phyloP scores from a whole-genome alignment of 108 stramenopile genomes.

The Cyclostephanos invisitatus region DNA sequence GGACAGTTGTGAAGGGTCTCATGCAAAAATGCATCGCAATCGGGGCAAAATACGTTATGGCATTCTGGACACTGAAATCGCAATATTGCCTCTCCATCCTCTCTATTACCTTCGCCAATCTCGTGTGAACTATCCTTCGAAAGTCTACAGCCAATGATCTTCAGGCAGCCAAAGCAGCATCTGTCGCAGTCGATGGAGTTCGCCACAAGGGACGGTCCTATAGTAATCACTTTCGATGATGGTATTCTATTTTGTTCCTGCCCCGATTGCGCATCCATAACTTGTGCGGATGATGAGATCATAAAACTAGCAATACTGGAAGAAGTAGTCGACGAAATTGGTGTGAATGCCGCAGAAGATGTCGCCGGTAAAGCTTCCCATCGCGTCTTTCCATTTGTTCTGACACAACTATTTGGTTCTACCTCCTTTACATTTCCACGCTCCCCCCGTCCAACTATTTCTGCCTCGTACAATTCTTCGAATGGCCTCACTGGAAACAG shows the following conservation, averaged over 20 bases:
- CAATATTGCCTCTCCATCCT: slow-evolving; percentile 39
- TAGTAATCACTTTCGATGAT: slow-evolving; percentile 40
- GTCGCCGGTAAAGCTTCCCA: slow-evolving; percentile 30
- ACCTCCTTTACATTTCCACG: not conserved
- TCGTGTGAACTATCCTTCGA: slow-evolving; percentile 9
- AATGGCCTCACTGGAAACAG: slow-evolving; percentile 91
- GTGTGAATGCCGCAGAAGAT: slow-evolving; percentile 44
- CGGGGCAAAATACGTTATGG: slow-evolving; percentile 80
- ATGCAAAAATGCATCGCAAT: slow-evolving; percentile 89
- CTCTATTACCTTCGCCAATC: slow-evolving; percentile 8
- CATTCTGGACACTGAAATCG: slow-evolving; percentile 88
- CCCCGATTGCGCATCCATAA: slow-evolving; percentile 3
- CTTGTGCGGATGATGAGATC: slow-evolving; percentile 30
- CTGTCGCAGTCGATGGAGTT: slow-evolving; percentile 50
- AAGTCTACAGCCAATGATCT: slow-evolving; percentile 49
- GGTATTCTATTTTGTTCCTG: slow-evolving; percentile 7
- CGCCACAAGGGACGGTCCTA: slow-evolving; percentile 41
- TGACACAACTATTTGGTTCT: slow-evolving; percentile 30
- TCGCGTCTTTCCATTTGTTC: slow-evolving; percentile 44
- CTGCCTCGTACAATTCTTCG: slow-evolving; percentile 55
- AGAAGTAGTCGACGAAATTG: slow-evolving; percentile 28
- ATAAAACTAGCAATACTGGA: slow-evolving; percentile 22
- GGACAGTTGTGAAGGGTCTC: slow-evolving; percentile 94
- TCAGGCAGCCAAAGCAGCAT: slow-evolving; percentile 76
- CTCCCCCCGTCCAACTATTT: slow-evolving; percentile 16